phyloP scores from a whole-genome alignment of 1,139 yeast species.

The Lodderomyces metapsilosis region DNA sequence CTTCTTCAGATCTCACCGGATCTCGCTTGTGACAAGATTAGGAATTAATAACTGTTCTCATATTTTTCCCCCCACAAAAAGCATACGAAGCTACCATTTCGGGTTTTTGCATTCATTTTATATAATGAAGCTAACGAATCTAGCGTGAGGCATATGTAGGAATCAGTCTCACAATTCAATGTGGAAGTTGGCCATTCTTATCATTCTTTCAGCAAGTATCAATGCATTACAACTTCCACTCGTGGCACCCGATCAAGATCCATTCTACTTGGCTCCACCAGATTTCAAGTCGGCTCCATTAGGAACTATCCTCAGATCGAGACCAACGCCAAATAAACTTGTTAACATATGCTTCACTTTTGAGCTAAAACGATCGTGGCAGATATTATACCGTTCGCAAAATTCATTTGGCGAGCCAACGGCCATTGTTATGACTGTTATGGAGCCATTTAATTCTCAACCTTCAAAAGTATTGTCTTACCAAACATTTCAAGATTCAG shows the following conservation, averaged over 20 bases:
- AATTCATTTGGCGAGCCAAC: conserved; percentile 30
- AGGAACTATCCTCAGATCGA: conserved; percentile 26
- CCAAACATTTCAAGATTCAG: conserved; percentile 17
- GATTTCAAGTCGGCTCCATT: conserved; percentile 22
- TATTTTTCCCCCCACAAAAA: background rate
- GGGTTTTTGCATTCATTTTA: background rate
- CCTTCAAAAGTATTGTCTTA: conserved; percentile 22
- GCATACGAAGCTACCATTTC: conserved; percentile 2
- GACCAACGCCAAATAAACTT: conserved; percentile 23
- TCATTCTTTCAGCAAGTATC: background rate
- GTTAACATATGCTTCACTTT: conserved; percentile 15
- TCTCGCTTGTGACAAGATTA: background rate
- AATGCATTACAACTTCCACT: conserved; percentile 1
- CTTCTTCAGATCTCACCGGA: background rate
- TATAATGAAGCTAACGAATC: too few relatives aligned
- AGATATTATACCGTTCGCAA: conserved; percentile 30
- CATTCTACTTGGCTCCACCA: conserved; percentile 27
- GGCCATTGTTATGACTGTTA: conserved; percentile 31
- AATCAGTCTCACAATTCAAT: background rate
- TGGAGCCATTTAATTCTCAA: conserved; percentile 29
- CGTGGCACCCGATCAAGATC: conserved; percentile 18
- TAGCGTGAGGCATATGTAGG: too few relatives aligned
- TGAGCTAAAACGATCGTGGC: conserved; percentile 25
- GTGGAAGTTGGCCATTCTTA: background rate
- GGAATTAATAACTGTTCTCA: background rate